Percentiles rank a stretch among this genome's conserved stretches.
phyloP scores from a whole-genome alignment of 805 yeast genomes.

The Zygoascus ofunaensis region DNA sequence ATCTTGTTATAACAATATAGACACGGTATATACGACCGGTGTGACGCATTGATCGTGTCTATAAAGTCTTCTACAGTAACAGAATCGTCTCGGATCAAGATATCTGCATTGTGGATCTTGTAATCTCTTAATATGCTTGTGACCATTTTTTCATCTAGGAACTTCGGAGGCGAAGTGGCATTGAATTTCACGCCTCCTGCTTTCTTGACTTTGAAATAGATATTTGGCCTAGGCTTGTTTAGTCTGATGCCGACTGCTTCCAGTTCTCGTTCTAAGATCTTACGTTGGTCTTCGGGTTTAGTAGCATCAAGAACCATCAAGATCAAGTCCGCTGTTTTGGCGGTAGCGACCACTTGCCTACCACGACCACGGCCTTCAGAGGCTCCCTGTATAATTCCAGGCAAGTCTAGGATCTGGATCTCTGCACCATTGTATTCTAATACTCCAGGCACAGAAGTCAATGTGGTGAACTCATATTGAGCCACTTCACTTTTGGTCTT shows the following conservation, averaged over 20 bases:
- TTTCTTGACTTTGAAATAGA: slow-evolving; percentile 66
- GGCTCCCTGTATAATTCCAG: slow-evolving; percentile 96
- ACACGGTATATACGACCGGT: slow-evolving; percentile 83
- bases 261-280: slow-evolving; percentile 75
- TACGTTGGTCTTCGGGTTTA: slow-evolving; percentile 81
- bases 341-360: slow-evolving; percentile 91
- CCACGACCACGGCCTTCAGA: slow-evolving; percentile 97
- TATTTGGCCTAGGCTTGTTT: slow-evolving; percentile 73
- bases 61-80: slow-evolving; percentile 89
- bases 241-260: slow-evolving; percentile 91
- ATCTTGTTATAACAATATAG: slow-evolving; percentile 90
- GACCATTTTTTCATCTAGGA: slow-evolving; percentile 73
- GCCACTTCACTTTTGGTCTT: slow-evolving; percentile 94
- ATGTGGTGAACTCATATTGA: slow-evolving; percentile 87
- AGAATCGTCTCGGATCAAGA: slow-evolving; percentile 77
- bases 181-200: slow-evolving; percentile 89
- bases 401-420: slow-evolving; percentile 93
- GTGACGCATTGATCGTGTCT: slow-evolving; percentile 80
- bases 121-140: slow-evolving; percentile 73
- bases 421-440: slow-evolving; percentile 93
- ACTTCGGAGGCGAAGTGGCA: slow-evolving; percentile 70
- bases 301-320: slow-evolving; percentile 95
- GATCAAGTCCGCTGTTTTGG: slow-evolving; percentile 87
- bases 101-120: slow-evolving; percentile 88
- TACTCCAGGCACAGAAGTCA: slow-evolving; percentile 95